These are phyloP conservation scores for Tylopilus rubrobrunneus DNA, from an alignment of 768 basidiomycete species.

Conservation along the genomic window DNA sequence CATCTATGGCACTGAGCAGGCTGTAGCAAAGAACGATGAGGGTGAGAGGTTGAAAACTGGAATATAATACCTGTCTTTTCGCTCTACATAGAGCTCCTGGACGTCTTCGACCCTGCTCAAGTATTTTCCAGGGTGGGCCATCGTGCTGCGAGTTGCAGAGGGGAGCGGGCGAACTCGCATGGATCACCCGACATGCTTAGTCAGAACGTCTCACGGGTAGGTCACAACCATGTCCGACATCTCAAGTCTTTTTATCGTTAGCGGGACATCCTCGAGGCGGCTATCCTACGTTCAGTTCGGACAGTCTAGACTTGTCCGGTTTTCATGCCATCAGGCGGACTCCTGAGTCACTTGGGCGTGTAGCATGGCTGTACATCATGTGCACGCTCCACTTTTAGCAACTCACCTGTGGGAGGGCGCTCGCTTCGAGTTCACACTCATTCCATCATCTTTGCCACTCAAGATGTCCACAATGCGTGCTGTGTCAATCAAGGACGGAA, in stretches of 20 bases:
- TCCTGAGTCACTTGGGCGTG: neutral
- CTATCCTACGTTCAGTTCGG: conserved; percentile 1
- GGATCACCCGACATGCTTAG: conserved; percentile 16
- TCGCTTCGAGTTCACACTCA: neutral
- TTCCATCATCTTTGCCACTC: neutral
- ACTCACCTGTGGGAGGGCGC: too few species aligned
- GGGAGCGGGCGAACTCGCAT: conserved; percentile 2
- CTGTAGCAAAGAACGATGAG: too few species aligned
- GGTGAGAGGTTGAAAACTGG: too few species aligned
- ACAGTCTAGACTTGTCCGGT: neutral
- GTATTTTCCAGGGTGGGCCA: conserved; percentile 19
- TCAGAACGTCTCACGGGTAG: conserved; percentile 4
- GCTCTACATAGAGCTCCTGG: conserved; percentile 70
- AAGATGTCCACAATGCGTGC: conserved; percentile 58
- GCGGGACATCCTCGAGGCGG: neutral
- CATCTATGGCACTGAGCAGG: too few species aligned
- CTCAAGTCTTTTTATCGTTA: neutral
- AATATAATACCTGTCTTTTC: conserved; percentile 61
- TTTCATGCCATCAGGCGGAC: neutral
- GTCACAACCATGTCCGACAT: too few species aligned
- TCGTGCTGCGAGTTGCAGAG: conserved; percentile 7
- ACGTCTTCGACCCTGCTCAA: conserved; percentile 65
- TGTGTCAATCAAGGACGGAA: conserved; percentile 70
- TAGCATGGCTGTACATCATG: neutral
- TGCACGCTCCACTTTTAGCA: neutral